Evolutionary conservation across 2,329 filamentous ascomycete species (phyloP), one percentile per base, ranked within the genome.

Genomic region (Amauroascus niger): DNA sequence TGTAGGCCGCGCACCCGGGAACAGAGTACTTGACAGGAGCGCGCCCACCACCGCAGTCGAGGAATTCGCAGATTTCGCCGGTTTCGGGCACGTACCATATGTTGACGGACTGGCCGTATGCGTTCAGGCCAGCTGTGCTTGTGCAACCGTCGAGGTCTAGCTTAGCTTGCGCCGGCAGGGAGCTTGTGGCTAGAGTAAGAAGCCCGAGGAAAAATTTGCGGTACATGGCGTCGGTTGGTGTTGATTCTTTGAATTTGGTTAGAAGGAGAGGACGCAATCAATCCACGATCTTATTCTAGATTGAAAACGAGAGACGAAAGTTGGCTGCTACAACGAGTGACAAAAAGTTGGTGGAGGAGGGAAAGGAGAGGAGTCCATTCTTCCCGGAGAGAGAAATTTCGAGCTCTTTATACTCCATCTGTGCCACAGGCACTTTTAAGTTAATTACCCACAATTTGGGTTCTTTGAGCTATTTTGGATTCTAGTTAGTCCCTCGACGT

Each of bases 1-100:
- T 50, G 32, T 54, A 54, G 20, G 26, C 46, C 3, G 24, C 37
- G 24, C 52, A 86, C 1, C 82, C 82, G 0, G 82, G 82, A 20
- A 81, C 77, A 24, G 74, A 77, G 14, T 77, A 80, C 72, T 81
- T 84, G 56, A 80, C 78, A 2, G 82, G 80, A 7, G 81, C 83
- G 44, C 78, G 75, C 53, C 82, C 83, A 59, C 83, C 83, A 55
- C 83, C 82, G 67, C 83, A 86, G 75, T 86, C 82, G 60, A 82
- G 74, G 57, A 79, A 63, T 9, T 73, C 72, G 74, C 83, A 86
- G 64, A 85, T 72, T 71, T 85, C 81, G 64, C 81, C 80, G 16
- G 77, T 80, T 59, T 69, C 80, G 1, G 81, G 81, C 51, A 83
- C 76, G 66, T 80, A 84, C 73, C 74, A 85, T 3, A 54, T 3